Percentiles rank a stretch among this genome's conserved stretches.
These are phyloP conservation scores for Monascus purpureus DNA, from an alignment of 495 filamentous ascomycete species.

Conservation along the genomic window DNA sequence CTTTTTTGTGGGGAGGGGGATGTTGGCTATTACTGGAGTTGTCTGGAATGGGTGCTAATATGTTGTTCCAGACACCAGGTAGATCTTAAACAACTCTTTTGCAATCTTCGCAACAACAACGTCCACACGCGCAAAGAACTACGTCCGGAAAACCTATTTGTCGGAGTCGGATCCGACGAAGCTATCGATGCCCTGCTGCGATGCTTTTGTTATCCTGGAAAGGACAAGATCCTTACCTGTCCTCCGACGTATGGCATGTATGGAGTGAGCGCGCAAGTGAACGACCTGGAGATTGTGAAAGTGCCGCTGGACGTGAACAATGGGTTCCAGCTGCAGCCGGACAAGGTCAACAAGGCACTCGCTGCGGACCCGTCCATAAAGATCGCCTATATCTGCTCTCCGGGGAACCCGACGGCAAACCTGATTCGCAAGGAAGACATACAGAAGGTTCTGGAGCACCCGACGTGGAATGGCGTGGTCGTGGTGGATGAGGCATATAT, in stretches of 20 bases:
- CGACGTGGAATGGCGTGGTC: constrained; percentile 89
- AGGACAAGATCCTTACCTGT: constrained; percentile 82
- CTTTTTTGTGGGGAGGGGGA: too few species aligned
- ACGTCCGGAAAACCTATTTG: constrained; percentile 72
- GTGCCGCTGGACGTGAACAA: constrained; percentile 53
- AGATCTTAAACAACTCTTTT: constrained; percentile 74
- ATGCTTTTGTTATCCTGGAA: constrained; percentile 78
- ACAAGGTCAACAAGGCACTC: constrained; percentile 50
- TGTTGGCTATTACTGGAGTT: too few species aligned
- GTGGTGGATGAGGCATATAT: constrained; percentile 94
- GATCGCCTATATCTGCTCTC: constrained; percentile 80
- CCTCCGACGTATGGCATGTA: constrained; percentile 99
- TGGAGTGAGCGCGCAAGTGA: constrained; percentile 79
- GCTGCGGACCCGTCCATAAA: constrained; percentile 59
- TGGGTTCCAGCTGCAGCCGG: constrained; percentile 55
- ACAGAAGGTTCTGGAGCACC: constrained; percentile 60
- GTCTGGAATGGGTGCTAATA: not conserved
- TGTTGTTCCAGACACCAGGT: constrained; percentile 51
- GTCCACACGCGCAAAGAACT: constrained; percentile 61
- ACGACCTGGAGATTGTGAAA: constrained; percentile 76
- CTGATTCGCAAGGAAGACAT: constrained; percentile 68
- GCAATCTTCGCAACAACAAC: constrained; percentile 77
- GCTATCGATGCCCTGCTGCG: constrained; percentile 87
- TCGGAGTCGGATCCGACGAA: constrained; percentile 92
- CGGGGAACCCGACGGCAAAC: constrained; percentile 82